A percentile compares a stretch with the other conserved stretches of the same genome.
Evolutionary conservation across 2,329 filamentous ascomycete genomes (phyloP).

Genomic region (Aspergillus uvarum): DNA sequence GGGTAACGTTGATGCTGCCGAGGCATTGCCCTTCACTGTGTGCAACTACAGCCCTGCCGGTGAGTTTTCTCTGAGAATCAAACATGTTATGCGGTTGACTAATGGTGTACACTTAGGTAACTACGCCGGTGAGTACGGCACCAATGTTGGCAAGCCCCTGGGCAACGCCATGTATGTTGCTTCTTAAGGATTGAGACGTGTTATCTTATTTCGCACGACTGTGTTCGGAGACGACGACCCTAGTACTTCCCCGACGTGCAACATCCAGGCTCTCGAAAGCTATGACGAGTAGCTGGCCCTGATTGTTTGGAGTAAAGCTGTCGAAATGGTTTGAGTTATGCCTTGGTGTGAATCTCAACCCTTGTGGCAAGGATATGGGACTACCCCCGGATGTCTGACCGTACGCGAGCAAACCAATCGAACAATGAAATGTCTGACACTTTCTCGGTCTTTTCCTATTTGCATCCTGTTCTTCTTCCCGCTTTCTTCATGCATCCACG

Average conservation of each 20-base stretch:
- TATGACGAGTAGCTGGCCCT: neutral
- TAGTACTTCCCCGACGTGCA: neutral
- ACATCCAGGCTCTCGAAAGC: neutral
- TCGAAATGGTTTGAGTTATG: neutral
- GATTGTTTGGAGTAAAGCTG: neutral
- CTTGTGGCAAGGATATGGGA: neutral
- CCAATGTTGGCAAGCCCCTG: conserved; percentile 51
- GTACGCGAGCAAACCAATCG: conserved; percentile 1
- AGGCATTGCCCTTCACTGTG: conserved; percentile 69
- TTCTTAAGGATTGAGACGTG: conserved; percentile 16
- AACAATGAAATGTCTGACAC: conserved; percentile 14
- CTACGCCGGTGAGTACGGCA: conserved; percentile 52
- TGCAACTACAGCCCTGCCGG: conserved; percentile 82
- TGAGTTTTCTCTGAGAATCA: conserved; percentile 44
- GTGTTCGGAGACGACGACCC: conserved; percentile 3
- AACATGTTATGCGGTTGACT: conserved; percentile 23
- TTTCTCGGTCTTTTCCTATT: conserved; percentile 14
- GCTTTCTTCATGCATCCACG: conserved; percentile 9
- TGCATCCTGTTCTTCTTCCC: conserved; percentile 9
- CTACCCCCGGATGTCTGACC: neutral
- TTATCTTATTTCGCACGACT: conserved; percentile 4
- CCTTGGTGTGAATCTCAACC: conserved; percentile 1
- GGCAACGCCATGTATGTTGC: conserved; percentile 38
- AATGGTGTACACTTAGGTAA: conserved; percentile 48
- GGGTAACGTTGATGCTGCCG: conserved; percentile 41